A percentile compares a stretch with the other conserved stretches of the same genome.
phyloP scores from a whole-genome alignment of 257 asterid species.

The Nemophila menziesii region DNA sequence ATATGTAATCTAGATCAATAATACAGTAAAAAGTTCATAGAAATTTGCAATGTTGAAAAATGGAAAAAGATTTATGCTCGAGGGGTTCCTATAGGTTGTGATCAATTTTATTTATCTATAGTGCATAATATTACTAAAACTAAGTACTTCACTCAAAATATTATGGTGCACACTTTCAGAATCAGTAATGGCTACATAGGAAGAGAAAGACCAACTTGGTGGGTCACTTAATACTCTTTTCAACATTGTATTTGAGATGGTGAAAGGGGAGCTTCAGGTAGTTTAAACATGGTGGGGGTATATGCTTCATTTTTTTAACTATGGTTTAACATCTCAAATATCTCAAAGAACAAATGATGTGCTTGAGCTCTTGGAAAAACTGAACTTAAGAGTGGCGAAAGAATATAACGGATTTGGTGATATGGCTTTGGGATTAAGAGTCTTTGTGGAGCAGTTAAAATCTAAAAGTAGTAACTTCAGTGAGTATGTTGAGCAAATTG shows the following conservation, averaged over 20 bases:
- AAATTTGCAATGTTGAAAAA: too few relatives aligned
- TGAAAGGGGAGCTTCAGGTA: conserved; percentile 89
- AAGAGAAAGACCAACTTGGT: conserved; percentile 42
- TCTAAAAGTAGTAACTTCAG: conserved; percentile 57
- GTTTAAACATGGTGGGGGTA: background rate
- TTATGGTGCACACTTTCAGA: background rate
- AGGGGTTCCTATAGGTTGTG: too few relatives aligned
- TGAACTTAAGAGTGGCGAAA: conserved; percentile 75
- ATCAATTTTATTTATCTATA: too few relatives aligned
- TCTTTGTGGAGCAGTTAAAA: conserved; percentile 84
- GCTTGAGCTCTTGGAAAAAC: conserved; percentile 73
- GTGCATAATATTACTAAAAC: too few relatives aligned
- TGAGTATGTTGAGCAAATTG: conserved; percentile 66
- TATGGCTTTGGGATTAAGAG: conserved; percentile 74
- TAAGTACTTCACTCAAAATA: too few relatives aligned
- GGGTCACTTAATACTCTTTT: conserved; percentile 59
- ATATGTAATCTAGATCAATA: too few relatives aligned
- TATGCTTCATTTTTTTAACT: too few relatives aligned
- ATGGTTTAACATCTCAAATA: too few relatives aligned
- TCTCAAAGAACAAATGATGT: conserved; percentile 60
- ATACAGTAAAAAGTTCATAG: too few relatives aligned
- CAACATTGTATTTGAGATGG: conserved; percentile 60
- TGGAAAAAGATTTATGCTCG: too few relatives aligned
- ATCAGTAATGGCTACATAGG: conserved; percentile 10
- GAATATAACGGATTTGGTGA: conserved; percentile 89